Percentiles rank a stretch among this genome's conserved stretches.
phyloP scores from a whole-genome alignment of 129 eudicot species.

The Flaveria brownii region DNA sequence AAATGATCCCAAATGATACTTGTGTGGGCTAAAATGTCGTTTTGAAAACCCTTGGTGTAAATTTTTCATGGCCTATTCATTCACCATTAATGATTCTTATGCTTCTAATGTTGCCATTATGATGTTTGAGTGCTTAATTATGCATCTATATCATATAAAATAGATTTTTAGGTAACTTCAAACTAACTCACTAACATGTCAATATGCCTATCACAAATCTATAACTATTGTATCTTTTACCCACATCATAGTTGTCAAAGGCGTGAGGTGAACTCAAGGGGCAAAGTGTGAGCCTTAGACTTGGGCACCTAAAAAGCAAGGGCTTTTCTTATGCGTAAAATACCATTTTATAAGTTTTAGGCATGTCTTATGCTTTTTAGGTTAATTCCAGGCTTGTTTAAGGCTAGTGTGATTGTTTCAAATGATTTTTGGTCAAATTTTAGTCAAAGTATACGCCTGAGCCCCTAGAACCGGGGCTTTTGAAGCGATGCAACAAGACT shows the following conservation, averaged over 20 bases:
- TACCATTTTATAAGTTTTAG: too few species aligned
- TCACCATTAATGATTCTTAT: neutral
- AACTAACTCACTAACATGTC: neutral
- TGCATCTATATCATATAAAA: neutral
- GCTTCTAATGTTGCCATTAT: neutral
- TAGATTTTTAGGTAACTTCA: neutral
- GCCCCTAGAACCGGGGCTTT: too few species aligned
- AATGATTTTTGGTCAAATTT: too few species aligned
- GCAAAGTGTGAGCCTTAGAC: too few species aligned
- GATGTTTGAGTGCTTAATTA: neutral
- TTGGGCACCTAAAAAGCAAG: too few species aligned
- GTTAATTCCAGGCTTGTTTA: too few species aligned
- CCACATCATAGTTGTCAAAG: neutral
- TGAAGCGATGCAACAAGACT: too few species aligned
- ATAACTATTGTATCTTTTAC: neutral
- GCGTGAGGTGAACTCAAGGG: too few species aligned
- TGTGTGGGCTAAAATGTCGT: neutral
- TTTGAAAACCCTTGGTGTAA: neutral
- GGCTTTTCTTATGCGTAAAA: too few species aligned
- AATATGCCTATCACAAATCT: neutral
- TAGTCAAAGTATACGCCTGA: too few species aligned
- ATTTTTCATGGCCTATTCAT: neutral
- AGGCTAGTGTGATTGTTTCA: too few species aligned
- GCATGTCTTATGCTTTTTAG: too few species aligned
- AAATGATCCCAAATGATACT: neutral